Evolutionary conservation across 306 rosid species (phyloP).

Genomic region (Castanopsis chinensis): DNA sequence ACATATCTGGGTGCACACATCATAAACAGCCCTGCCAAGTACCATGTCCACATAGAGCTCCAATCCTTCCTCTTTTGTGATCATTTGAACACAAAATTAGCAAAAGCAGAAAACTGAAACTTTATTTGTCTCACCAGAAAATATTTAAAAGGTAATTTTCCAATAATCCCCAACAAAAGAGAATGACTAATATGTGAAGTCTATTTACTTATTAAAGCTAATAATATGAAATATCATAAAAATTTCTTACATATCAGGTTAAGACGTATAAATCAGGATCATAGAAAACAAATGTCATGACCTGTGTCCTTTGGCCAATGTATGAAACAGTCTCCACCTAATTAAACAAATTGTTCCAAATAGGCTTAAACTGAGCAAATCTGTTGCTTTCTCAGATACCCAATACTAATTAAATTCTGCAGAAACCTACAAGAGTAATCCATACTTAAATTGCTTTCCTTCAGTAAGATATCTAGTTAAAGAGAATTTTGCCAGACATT

Average conservation of each 20-base stretch:
- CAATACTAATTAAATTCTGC: background rate
- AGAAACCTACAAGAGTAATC: background rate
- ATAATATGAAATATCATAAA: background rate
- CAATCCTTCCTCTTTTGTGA: slow-evolving; percentile 84
- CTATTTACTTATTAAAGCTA: background rate
- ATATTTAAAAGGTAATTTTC: slow-evolving; percentile 1
- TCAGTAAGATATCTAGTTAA: background rate
- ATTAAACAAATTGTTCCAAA: slow-evolving; percentile 8
- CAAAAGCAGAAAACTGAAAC: slow-evolving; percentile 19
- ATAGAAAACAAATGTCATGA: background rate
- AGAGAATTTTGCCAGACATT: background rate
- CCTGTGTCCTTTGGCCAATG: background rate
- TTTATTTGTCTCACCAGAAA: background rate
- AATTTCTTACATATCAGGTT: background rate
- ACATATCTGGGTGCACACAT: slow-evolving; percentile 92
- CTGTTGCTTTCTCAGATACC: background rate
- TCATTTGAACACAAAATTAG: slow-evolving; percentile 51
- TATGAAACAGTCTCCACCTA: background rate
- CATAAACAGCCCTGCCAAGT: too few species aligned
- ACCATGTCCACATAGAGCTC: slow-evolving; percentile 25
- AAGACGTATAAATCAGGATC: background rate
- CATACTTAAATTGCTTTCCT: background rate
- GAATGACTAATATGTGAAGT: background rate
- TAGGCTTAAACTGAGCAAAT: background rate
- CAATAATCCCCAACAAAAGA: background rate